Base-by-base conservation (phyloP, 1,139 yeast species). In the Sugiyamaella paludigena region DNA sequence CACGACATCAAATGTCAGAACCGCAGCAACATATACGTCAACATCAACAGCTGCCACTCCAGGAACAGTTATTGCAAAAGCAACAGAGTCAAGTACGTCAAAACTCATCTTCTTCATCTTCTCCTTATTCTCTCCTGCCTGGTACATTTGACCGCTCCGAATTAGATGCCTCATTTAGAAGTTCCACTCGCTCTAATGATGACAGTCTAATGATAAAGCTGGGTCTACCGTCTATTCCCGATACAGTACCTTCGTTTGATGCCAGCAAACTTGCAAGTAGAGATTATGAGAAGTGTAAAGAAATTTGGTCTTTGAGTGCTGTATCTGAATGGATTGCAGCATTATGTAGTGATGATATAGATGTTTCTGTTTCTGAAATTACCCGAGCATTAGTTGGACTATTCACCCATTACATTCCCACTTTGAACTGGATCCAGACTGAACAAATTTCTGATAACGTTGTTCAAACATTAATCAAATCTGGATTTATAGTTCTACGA, bases 371-470 rank as follows among this genome's bases (percentile, higher is more conserved):
- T 12, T 12, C n/a, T 28, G 46, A 36, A 43, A 19, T 43, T 6
- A 30, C 40, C 30, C 40, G 46, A 11, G 40, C 40, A n/a, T 27
- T 83, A 38, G 72, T 75, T 27, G 73, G 76, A 38, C 66, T 84
- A 40, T 70, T 82, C 49, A 77, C 76, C 2, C 79, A 71, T 55
- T 76, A 76, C 48, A 67, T 76, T 40, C 74, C 81, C 6, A 77
- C 77, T 40, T 66, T 80, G 24, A 79, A 81, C 12, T 68, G 78
- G 59, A 80, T 80, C 41, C 69, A 79, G 30, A 77, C 86, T 26
- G 83, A 82, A 13, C 74, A 75, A 38, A 69, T 80, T 42, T 80
- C 84, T 1, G 78, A 74, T 33, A 76, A 74, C 39, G 76, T 81
- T 1, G 63, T 84, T 26, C 67, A 68, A 7, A 71, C 82, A 0